Base-by-base conservation (phyloP, 495 filamentous ascomycete species). In the Ascodesmis nigricans region DNA sequence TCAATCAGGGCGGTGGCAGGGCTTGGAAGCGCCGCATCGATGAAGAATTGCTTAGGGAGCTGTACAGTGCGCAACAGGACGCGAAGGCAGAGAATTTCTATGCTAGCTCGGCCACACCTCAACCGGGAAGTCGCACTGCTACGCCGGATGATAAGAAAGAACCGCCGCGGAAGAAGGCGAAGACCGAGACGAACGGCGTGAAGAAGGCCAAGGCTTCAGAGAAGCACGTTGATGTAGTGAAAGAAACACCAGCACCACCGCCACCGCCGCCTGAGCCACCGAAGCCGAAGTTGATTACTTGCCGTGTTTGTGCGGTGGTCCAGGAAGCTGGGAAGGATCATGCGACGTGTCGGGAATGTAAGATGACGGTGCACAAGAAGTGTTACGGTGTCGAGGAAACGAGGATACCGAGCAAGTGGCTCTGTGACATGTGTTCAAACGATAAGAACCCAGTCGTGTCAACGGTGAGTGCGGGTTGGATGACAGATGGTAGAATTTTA, bases 371-470 rank as follows among this genome's bases (percentile, higher is more conserved):
- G n/a, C 87, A 97, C 53, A 73, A 75, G 27, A 73, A 71, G 36
- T 97, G 87, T 53, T 97, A 93, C 53, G 87, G 87, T 11, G 63
- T 95, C 20, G 54, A 66, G 1, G 71, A 78, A 18, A 64, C 63
- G 29, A 66, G 71, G n/a, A 66, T 66, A 25, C 62, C 64, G 18
- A 65, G 63, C 33, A 91, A 91, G 55, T 97, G 87, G 87, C 63
- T 77, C 13, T 97, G 87, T 55, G 87, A 97, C 55, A 84, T 78
- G 68, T 97, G 87, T 57, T 60, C 69, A 8, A 97, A 97, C 50
- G 87, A 97, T 46, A 76, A 79, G 45, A 78, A 67, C 39, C 80
- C 80, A 2, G 67, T 73, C 40, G 71, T 87, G 14, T 90, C 83
- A 15, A 83, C 82, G 33, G 72, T 76, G 63, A 64, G 71, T 60